A percentile compares a stretch with the other conserved stretches of the same genome.
Conservation (phyloP, 257 asterid genomes). For the Penstemon newberryi region DNA sequence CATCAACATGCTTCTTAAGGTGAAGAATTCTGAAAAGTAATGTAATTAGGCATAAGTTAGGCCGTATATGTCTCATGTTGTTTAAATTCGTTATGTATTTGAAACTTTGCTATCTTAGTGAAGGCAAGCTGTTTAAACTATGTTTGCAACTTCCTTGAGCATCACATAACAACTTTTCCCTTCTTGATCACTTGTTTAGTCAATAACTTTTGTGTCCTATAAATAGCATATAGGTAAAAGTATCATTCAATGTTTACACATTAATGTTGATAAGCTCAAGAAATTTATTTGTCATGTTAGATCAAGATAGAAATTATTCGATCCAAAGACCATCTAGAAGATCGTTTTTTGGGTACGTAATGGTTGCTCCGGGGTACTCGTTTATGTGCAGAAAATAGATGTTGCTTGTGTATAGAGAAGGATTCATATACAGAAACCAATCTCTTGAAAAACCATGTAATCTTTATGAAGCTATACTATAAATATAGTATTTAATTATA, state of each 20-base stretch:
- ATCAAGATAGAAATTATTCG: background rate
- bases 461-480: background rate
- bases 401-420: background rate
- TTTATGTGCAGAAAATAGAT: background rate
- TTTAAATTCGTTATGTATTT: too few species aligned
- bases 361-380: background rate
- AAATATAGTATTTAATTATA: background rate
- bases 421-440: background rate
- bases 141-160: background rate
- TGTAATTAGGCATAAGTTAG: too few species aligned
- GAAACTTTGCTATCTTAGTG: background rate
- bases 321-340: background rate
- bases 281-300: background rate
- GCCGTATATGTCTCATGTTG: too few species aligned
- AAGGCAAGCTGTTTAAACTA: background rate
- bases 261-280: background rate
- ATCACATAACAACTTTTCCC: background rate
- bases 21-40: too few species aligned
- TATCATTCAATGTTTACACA: background rate
- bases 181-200: slow-evolving; percentile 6
- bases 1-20: too few species aligned
- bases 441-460: background rate
- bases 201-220: background rate
- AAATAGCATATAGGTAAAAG: background rate
- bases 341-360: background rate